Evolutionary conservation across 768 basidiomycete genomes (phyloP).

Genomic region (Pleurotus tuoliensis): DNA sequence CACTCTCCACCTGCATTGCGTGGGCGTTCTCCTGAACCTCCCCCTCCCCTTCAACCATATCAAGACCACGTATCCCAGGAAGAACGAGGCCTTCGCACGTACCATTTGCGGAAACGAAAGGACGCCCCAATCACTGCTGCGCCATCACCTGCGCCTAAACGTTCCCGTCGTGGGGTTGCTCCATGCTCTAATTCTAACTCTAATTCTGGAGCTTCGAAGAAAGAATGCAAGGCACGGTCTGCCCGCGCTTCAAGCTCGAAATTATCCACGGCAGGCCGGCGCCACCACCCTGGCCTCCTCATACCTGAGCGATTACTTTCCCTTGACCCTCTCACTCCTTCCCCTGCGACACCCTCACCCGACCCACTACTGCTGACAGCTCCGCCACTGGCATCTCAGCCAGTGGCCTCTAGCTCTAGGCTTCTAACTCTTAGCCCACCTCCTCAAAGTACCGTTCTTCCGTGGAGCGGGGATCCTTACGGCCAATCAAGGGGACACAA

Average conservation of each 20-base stretch:
- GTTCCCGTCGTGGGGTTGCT: not conserved
- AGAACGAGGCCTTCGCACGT: not conserved
- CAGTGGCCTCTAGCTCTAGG: not conserved
- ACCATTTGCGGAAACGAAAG: not conserved
- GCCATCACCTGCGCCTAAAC: not conserved
- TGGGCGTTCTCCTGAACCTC: not conserved
- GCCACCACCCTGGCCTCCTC: not conserved
- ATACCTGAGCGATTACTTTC: not conserved
- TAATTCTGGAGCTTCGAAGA: not conserved
- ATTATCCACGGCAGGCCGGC: not conserved
- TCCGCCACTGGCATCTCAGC: not conserved
- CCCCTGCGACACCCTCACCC: conserved; percentile 1
- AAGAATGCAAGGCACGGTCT: not conserved
- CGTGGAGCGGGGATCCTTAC: conserved; percentile 1
- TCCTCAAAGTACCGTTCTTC: not conserved
- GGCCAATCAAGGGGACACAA: not conserved
- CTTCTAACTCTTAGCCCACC: not conserved
- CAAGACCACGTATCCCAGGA: not conserved
- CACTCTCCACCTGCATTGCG: not conserved
- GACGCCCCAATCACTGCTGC: not conserved
- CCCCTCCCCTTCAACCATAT: not conserved
- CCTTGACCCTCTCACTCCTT: conserved; percentile 1
- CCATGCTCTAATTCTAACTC: not conserved
- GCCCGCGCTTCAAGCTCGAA: not conserved
- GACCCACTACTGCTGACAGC: conserved; percentile 1